These are phyloP conservation scores for Neoscytalidium dimidiatum DNA, from an alignment of 2,329 filamentous ascomycete genomes.

Conservation along the genomic window DNA sequence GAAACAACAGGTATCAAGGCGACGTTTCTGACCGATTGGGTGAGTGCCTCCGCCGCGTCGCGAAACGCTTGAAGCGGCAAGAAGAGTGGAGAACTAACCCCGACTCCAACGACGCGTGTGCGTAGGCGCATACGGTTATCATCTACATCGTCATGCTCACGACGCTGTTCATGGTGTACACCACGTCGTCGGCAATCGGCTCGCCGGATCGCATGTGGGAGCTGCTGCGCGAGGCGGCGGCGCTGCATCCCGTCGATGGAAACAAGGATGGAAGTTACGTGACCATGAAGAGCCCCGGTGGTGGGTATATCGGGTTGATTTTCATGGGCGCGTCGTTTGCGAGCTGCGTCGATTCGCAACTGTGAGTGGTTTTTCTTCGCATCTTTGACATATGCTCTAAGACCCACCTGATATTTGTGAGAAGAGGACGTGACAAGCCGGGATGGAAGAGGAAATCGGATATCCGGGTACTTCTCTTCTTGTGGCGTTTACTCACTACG, in stretches of 20 bases:
- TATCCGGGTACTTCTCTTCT: not conserved
- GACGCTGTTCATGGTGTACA: conserved; percentile 54
- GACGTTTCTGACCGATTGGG: conserved; percentile 30
- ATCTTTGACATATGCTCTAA: too few relatives aligned
- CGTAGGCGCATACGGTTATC: conserved; percentile 16
- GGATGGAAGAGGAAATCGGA: not conserved
- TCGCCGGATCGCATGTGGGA: conserved; percentile 54
- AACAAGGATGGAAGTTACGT: conserved; percentile 57
- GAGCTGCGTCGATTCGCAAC: conserved; percentile 9
- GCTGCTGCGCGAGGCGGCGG: conserved; percentile 49
- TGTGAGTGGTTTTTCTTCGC: not conserved
- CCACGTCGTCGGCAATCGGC: conserved; percentile 50
- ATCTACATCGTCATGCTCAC: conserved; percentile 56
- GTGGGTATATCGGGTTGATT: conserved; percentile 22
- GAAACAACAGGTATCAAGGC: not conserved
- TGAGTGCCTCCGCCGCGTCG: not conserved
- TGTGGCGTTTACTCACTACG: not conserved
- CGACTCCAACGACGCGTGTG: not conserved
- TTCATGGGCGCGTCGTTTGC: conserved; percentile 17
- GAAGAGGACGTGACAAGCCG: too few relatives aligned
- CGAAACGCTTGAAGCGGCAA: not conserved
- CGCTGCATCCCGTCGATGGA: conserved; percentile 50
- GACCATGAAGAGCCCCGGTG: conserved; percentile 58
- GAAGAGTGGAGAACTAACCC: not conserved
- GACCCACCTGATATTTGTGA: too few relatives aligned